These are phyloP conservation scores for Geotrichum restrictum DNA, from an alignment of 1,139 yeast species.

Conservation along the genomic window DNA sequence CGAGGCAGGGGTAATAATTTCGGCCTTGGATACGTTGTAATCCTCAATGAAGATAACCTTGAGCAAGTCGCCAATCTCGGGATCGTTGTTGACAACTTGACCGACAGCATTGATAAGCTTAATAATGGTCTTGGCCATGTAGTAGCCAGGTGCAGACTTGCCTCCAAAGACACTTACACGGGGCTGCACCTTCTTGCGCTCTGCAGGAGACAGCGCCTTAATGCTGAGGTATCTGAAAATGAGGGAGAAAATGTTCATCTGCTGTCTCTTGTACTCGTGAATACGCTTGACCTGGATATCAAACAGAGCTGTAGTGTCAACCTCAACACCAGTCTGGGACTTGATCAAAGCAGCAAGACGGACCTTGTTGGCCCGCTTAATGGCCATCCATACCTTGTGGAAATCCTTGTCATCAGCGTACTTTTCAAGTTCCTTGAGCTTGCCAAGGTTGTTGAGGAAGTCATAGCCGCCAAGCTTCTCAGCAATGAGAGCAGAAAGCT, in stretches of 20 bases:
- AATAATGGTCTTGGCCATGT: slow-evolving; percentile 88
- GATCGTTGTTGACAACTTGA: slow-evolving; percentile 72
- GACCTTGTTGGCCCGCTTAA: slow-evolving; percentile 67
- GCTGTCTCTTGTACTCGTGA: slow-evolving; percentile 95
- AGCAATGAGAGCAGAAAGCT: slow-evolving; percentile 65
- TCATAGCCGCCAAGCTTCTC: slow-evolving; percentile 66
- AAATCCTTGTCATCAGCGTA: slow-evolving; percentile 66
- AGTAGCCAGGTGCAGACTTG: slow-evolving; percentile 95
- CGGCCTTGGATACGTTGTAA: slow-evolving; percentile 91
- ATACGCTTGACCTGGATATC: slow-evolving; percentile 93
- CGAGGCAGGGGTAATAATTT: slow-evolving; percentile 82
- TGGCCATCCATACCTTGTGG: slow-evolving; percentile 64
- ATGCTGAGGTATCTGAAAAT: slow-evolving; percentile 76
- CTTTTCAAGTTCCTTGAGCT: slow-evolving; percentile 63
- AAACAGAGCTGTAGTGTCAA: slow-evolving; percentile 66
- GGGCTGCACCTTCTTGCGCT: slow-evolving; percentile 64
- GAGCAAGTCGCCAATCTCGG: slow-evolving; percentile 66
- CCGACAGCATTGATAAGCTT: slow-evolving; percentile 80
- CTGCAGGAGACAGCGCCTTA: slow-evolving; percentile 63
- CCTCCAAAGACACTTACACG: slow-evolving; percentile 87
- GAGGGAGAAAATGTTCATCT: slow-evolving; percentile 83
- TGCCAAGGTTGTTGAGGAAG: slow-evolving; percentile 64
- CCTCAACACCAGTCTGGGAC: slow-evolving; percentile 60
- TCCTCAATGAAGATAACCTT: slow-evolving; percentile 89
- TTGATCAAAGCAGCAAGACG: slow-evolving; percentile 69